Percentiles rank a stretch among this genome's conserved stretches.
Evolutionary conservation across 495 filamentous ascomycete species (phyloP).

Genomic region (Bathelium albidoporum): DNA sequence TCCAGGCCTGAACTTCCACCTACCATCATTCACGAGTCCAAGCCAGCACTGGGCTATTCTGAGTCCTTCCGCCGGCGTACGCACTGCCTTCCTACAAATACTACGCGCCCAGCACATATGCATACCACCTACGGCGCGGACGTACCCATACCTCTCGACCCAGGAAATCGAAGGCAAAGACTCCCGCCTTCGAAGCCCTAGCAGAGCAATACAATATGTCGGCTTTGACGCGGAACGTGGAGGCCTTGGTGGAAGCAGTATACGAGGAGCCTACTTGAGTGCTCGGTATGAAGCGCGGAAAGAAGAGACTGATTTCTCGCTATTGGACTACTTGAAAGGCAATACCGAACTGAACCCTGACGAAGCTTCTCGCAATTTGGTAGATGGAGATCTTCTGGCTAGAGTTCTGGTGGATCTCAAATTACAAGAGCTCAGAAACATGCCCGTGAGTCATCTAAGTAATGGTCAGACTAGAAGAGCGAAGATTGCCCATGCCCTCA

Average conservation of each 20-base stretch:
- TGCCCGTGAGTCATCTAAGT: conserved; percentile 78
- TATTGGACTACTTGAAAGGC: conserved; percentile 66
- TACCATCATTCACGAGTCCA: conserved; percentile 40
- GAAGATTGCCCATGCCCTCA: conserved; percentile 73
- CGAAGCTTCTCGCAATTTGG: conserved; percentile 37
- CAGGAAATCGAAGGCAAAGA: conserved; percentile 48
- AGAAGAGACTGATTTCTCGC: conserved; percentile 78
- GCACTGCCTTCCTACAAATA: conserved; percentile 67
- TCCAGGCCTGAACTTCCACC: conserved; percentile 50
- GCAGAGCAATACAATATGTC: conserved; percentile 66
- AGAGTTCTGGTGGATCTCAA: conserved; percentile 56
- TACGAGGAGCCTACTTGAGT: conserved; percentile 67
- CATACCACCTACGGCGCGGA: conserved; percentile 59
- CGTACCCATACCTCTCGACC: conserved; percentile 63
- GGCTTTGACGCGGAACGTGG: conserved; percentile 54
- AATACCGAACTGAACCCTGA: conserved; percentile 66
- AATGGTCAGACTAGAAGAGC: conserved; percentile 87
- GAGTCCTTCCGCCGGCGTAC: conserved; percentile 57
- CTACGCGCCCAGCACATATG: conserved; percentile 63
- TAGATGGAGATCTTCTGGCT: conserved; percentile 40
- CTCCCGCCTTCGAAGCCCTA: conserved; percentile 44
- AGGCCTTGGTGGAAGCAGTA: conserved; percentile 42
- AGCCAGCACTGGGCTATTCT: conserved; percentile 64
- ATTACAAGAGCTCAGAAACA: conserved; percentile 52
- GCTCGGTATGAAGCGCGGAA: conserved; percentile 84